phyloP scores from a whole-genome alignment of 768 basidiomycete species.

The Psilocybe cubensis region DNA sequence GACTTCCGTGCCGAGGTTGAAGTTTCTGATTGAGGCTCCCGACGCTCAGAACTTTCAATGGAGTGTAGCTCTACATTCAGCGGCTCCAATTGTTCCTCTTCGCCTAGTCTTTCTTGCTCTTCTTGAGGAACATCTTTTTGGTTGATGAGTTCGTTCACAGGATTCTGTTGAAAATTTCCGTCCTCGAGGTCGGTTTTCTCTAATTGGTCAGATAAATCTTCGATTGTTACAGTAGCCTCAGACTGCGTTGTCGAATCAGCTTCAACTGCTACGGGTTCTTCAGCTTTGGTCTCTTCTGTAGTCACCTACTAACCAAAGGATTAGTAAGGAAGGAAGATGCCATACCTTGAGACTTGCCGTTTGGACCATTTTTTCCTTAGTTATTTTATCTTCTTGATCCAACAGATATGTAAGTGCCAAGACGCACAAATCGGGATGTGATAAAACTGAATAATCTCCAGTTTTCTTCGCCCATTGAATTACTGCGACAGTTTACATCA shows the following conservation, averaged over 20 bases:
- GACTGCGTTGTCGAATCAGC: background rate
- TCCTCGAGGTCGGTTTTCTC: conserved; percentile 16
- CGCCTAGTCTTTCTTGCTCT: conserved; percentile 9
- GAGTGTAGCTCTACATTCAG: conserved; percentile 50
- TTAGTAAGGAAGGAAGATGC: conserved; percentile 10
- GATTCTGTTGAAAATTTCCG: conserved; percentile 17
- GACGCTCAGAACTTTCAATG: conserved; percentile 25
- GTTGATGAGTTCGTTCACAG: background rate
- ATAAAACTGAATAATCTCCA: conserved; percentile 93
- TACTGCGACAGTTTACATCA: conserved; percentile 48
- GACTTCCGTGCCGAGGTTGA: conserved; percentile 21
- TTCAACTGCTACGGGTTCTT: conserved; percentile 3
- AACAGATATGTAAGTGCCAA: conserved; percentile 86
- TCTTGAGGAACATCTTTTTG: conserved; percentile 11
- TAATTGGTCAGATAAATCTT: conserved; percentile 19
- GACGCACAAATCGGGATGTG: conserved; percentile 88
- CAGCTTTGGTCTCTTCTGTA: conserved; percentile 5
- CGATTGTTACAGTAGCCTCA: conserved; percentile 13
- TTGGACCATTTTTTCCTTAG: conserved; percentile 29
- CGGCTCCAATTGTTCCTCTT: conserved; percentile 33
- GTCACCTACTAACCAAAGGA: conserved; percentile 35
- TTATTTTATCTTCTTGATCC: conserved; percentile 54
- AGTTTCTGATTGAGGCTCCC: conserved; percentile 1
- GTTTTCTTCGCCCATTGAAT: conserved; percentile 93
- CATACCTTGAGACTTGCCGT: conserved; percentile 15